Evolutionary conservation across 2,329 filamentous ascomycete species (phyloP).

Genomic region (Pseudogymnoascus sp.): DNA sequence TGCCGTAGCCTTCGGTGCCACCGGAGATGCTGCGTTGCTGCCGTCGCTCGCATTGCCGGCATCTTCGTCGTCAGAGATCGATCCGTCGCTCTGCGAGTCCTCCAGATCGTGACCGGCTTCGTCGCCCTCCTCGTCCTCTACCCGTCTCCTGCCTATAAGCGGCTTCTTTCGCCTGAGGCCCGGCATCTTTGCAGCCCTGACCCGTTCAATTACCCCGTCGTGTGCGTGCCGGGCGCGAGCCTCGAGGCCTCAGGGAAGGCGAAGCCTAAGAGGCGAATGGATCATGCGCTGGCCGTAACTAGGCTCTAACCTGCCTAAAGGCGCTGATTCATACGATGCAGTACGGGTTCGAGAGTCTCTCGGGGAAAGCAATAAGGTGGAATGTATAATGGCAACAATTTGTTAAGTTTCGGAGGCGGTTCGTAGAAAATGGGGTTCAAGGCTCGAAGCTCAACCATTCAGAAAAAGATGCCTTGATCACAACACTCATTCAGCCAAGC

Average conservation of each 20-base stretch:
- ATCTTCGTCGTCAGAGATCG: constrained; percentile 54
- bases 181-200: constrained; percentile 4
- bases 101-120: constrained; percentile 51
- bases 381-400: constrained; percentile 8
- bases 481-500: constrained; percentile 7
- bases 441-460: constrained; percentile 5
- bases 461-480: constrained; percentile 11
- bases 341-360: not conserved
- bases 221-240: not conserved
- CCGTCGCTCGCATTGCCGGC: constrained; percentile 56
- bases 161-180: constrained; percentile 45
- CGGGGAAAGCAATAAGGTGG: not conserved
- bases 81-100: constrained; percentile 60
- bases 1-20: constrained; percentile 26
- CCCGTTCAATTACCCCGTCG: constrained; percentile 7
- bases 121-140: constrained; percentile 65
- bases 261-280: not conserved
- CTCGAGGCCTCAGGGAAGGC: constrained; percentile 8
- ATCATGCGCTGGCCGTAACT: constrained; percentile 7
- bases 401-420: not conserved
- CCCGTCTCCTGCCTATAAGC: constrained; percentile 60
- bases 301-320: not conserved
- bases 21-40: constrained; percentile 41
- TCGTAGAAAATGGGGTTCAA: not conserved
- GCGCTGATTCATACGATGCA: constrained; percentile 3